Base-by-base conservation (phyloP, 345 rosid genomes). In the Luvunga scandens region DNA sequence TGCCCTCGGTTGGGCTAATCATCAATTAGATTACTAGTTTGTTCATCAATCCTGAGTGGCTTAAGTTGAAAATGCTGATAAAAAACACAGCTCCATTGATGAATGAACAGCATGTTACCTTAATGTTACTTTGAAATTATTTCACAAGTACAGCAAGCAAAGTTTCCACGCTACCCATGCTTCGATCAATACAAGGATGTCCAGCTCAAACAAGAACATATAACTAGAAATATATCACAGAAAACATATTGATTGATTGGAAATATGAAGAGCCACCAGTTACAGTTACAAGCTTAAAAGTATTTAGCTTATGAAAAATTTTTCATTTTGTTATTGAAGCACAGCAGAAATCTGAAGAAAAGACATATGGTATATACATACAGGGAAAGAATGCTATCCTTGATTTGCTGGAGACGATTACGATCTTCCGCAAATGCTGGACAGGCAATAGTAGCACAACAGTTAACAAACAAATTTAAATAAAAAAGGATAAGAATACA, bases 361-460 rank as follows among this genome's bases (percentile, higher is more conserved):
- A 70, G 21, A 45, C 18, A 55, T 21, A 73, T 18, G 81, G 38
- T 22, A 55, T 42, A 73, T 18, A 83, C 89, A 57, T 90, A 93
- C 98, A 91, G 75, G 56, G 92, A 84, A 72, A 22, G 78, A 80
- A 93, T 88, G 72, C 71, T 81, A 81, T 89, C 87, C 85, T 91
- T 93, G 84, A 93, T 89, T 81, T 87, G 87, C 83, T 86, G 91
- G 81, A 93, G 93, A 71, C 87, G 90, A 66, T 82, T 84, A 62
- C 75, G 87, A 69, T 87, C 86, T 81, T 81, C 81, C 73, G 71
- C 71, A 55, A 89, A 71, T 77, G 75, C 97, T 91, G 91, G 65
- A 77, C 27, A 85, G 75, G 13, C 39, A 36, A 73, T 76, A 71
- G 63, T 77, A 71, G 9, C 42, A 68, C 13, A 64, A 65, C 45